phyloP scores from a whole-genome alignment of 73 alveolate species.

The Paramecium tetraurelia region DNA sequence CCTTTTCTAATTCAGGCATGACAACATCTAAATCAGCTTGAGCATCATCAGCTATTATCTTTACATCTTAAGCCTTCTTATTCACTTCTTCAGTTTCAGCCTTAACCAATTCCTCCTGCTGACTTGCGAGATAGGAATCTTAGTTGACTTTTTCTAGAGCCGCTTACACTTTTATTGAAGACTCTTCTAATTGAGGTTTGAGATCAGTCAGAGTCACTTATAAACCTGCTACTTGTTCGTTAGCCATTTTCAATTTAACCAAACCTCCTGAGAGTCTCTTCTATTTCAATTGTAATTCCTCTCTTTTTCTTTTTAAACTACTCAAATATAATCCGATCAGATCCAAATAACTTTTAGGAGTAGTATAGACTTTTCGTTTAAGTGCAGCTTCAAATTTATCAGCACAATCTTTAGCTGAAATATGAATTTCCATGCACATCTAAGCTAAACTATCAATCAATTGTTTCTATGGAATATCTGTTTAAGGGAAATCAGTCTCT shows the following conservation, averaged over 20 bases:
- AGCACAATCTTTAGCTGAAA: slow-evolving; percentile 84
- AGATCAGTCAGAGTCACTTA: slow-evolving; percentile 88
- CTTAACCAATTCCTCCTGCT: slow-evolving; percentile 80
- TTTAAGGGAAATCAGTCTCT: slow-evolving; percentile 58
- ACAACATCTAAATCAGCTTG: slow-evolving; percentile 93
- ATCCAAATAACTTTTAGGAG: slow-evolving; percentile 99
- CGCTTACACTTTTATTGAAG: slow-evolving; percentile 80
- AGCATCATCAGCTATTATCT: slow-evolving; percentile 91
- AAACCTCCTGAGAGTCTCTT: slow-evolving; percentile 91
- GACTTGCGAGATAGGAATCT: slow-evolving; percentile 78
- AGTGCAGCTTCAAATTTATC: slow-evolving; percentile 85
- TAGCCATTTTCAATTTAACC: slow-evolving; percentile 87
- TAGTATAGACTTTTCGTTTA: slow-evolving; percentile 96
- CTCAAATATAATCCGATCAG: slow-evolving; percentile 89
- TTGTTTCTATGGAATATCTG: slow-evolving; percentile 77
- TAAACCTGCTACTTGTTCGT: slow-evolving; percentile 76
- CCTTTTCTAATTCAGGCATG: slow-evolving; percentile 93
- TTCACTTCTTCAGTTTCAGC: slow-evolving; percentile 94
- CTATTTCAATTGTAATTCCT: slow-evolving; percentile 77
- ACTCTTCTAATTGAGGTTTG: slow-evolving; percentile 88
- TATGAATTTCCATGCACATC: slow-evolving; percentile 95
- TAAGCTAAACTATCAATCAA: slow-evolving; percentile 79
- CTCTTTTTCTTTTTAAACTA: slow-evolving; percentile 72
- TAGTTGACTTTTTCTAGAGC: slow-evolving; percentile 74
- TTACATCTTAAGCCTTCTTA: slow-evolving; percentile 74